Percentiles rank a stretch among this genome's conserved stretches.
Evolutionary conservation across 179 eudicot genomes (phyloP).

Genomic region (Gypsophila paniculata): DNA sequence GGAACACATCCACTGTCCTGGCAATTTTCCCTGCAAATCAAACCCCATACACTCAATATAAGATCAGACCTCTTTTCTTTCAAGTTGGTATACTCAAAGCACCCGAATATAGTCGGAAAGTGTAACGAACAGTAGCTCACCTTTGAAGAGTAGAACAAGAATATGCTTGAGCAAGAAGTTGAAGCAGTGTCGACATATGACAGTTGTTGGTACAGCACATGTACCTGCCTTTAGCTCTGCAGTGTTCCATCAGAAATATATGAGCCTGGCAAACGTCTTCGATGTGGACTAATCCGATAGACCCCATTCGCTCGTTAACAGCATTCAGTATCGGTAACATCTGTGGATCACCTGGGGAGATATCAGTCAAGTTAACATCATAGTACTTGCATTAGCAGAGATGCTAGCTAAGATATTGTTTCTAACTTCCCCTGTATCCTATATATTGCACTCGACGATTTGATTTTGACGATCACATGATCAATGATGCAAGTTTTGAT

Average conservation of each 20-base stretch:
- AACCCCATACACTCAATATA: background rate
- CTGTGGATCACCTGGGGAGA: conserved; percentile 41
- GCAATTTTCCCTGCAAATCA: conserved; percentile 28
- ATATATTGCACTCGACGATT: too few relatives aligned
- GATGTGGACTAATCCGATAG: conserved; percentile 63
- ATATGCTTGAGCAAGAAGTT: conserved; percentile 42
- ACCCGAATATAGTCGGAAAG: too few relatives aligned
- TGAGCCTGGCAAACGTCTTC: conserved; percentile 65
- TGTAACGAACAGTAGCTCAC: conserved; percentile 24
- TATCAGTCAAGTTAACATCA: background rate
- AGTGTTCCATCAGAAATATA: conserved; percentile 52
- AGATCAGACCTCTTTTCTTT: too few relatives aligned
- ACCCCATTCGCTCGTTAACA: conserved; percentile 71
- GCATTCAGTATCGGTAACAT: conserved; percentile 44
- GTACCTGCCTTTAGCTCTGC: conserved; percentile 45
- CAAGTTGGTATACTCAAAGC: too few relatives aligned
- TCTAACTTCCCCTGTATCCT: too few relatives aligned
- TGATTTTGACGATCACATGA: too few relatives aligned
- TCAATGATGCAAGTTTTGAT: too few relatives aligned
- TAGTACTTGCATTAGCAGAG: background rate
- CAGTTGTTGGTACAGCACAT: conserved; percentile 53
- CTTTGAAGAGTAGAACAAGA: conserved; percentile 30
- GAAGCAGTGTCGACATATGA: conserved; percentile 38
- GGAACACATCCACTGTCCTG: conserved; percentile 34
- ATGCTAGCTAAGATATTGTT: too few relatives aligned